phyloP scores from a whole-genome alignment of 345 rosid genomes.

The Acer yangbiense region DNA sequence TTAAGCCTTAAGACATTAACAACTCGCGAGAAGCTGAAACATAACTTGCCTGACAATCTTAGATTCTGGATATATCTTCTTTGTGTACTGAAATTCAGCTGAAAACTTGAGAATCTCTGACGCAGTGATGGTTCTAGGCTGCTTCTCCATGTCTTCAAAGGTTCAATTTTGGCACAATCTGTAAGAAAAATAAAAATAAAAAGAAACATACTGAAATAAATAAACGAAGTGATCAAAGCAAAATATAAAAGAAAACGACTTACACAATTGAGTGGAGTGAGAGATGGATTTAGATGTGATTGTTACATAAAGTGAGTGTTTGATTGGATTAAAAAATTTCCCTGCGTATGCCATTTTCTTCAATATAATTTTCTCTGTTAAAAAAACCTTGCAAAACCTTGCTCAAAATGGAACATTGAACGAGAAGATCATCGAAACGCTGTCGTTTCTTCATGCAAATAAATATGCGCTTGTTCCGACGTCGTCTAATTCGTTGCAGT shows the following conservation, averaged over 20 bases:
- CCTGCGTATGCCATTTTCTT: slow-evolving; percentile 26
- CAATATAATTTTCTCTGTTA: neutral
- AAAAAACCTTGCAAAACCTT: neutral
- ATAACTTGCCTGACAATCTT: slow-evolving; percentile 24
- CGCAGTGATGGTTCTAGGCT: slow-evolving; percentile 13
- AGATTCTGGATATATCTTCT: slow-evolving; percentile 1
- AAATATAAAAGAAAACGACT: neutral
- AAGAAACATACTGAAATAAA: neutral
- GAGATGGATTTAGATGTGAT: slow-evolving; percentile 3
- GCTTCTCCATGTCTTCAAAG: slow-evolving; percentile 29
- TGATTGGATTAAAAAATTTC: slow-evolving; percentile 28
- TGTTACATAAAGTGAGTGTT: neutral
- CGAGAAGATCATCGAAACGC: neutral
- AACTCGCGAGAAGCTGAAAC: neutral
- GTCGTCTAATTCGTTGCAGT: no score
- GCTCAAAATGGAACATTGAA: neutral
- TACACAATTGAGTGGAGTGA: slow-evolving; percentile 19
- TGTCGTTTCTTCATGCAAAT: neutral
- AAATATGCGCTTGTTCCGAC: neutral
- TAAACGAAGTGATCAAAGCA: neutral
- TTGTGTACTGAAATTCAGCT: slow-evolving; percentile 6
- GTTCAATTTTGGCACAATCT: slow-evolving; percentile 29
- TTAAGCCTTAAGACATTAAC: neutral
- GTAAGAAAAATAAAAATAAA: neutral
- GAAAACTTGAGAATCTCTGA: slow-evolving; percentile 12